These are phyloP conservation scores for Blastobotrys ciferrii DNA, from an alignment of 1,139 yeast genomes.

Conservation along the genomic window DNA sequence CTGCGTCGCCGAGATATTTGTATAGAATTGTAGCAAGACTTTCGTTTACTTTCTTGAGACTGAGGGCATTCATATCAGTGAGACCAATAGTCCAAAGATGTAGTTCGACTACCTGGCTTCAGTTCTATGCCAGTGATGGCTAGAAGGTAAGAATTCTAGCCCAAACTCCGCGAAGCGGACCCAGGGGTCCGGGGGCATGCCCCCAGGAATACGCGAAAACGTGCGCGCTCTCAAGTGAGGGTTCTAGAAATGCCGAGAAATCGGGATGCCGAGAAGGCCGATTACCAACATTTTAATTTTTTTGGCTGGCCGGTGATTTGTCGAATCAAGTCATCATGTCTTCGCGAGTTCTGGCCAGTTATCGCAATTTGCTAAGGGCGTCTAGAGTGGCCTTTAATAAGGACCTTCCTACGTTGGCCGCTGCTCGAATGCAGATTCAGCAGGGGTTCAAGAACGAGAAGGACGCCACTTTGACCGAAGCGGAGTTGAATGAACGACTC, in stretches of 20 bases:
- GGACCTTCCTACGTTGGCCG: conserved; percentile 49
- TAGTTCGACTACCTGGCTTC: no score
- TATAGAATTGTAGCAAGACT: no score
- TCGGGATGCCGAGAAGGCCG: neutral
- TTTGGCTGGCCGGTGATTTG: neutral
- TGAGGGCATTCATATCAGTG: no score
- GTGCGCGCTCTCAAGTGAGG: neutral
- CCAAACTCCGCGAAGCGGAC: no score
- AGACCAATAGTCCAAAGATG: no score
- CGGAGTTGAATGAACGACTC: conserved; percentile 47
- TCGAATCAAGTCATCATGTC: neutral
- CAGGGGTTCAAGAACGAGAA: conserved; percentile 49
- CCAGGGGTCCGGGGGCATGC: no score
- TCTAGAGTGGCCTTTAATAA: conserved; percentile 62
- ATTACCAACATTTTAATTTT: neutral
- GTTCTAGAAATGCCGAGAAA: neutral
- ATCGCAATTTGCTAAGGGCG: conserved; percentile 69
- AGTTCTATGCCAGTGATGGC: no score
- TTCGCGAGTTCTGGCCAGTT: conserved; percentile 44
- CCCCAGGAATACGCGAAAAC: no score
- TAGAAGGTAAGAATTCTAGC: no score
- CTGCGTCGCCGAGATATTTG: no score
- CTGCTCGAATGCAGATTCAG: conserved; percentile 62
- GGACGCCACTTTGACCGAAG: conserved; percentile 35
- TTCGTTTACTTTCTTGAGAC: no score